Conservation (phyloP, 352 stramenopile genomes). For the Pythium brachiatum region DNA sequence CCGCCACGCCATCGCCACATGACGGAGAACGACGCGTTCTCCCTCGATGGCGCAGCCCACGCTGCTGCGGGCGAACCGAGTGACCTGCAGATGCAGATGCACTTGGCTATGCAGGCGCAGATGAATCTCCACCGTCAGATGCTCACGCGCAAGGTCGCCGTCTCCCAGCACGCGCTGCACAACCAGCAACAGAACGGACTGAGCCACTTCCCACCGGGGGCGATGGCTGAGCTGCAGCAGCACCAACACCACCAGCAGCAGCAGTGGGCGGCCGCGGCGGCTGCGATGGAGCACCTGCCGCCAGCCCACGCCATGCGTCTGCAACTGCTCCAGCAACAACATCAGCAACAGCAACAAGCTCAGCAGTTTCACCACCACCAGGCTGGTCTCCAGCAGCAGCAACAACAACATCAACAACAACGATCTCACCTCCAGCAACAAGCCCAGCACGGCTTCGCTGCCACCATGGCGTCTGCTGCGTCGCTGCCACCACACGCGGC, state of each 20-base stretch:
- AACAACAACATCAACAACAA: constrained; percentile 23
- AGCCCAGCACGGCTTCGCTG: constrained; percentile 14
- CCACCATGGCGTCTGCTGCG: constrained; percentile 5
- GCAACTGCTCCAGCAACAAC: constrained; percentile 23
- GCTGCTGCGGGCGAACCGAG: constrained; percentile 46
- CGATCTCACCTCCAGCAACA: constrained; percentile 23
- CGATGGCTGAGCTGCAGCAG: constrained; percentile 26
- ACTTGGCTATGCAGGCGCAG: constrained; percentile 84
- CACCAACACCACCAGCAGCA: constrained; percentile 22
- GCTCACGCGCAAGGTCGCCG: constrained; percentile 79
- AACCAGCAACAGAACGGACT: constrained; percentile 22
- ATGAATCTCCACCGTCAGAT: constrained; percentile 87
- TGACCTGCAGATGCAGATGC: constrained; percentile 81
- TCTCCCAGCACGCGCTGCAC: constrained; percentile 53
- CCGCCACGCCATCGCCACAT: constrained; percentile 18
- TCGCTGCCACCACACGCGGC: background rate
- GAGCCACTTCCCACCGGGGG: constrained; percentile 6
- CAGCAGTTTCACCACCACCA: constrained; percentile 11
- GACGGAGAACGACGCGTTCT: constrained; percentile 38
- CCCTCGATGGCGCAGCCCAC: constrained; percentile 49
- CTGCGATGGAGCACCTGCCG: constrained; percentile 22
- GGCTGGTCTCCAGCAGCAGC: constrained; percentile 14
- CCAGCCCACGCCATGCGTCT: constrained; percentile 17
- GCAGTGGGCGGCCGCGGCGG: constrained; percentile 28
- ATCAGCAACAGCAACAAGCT: constrained; percentile 8